Percentiles rank a stretch among this genome's conserved stretches.
Evolutionary conservation across 2,329 filamentous ascomycete species (phyloP).

Genomic region (Taxawa tesnikishii): DNA sequence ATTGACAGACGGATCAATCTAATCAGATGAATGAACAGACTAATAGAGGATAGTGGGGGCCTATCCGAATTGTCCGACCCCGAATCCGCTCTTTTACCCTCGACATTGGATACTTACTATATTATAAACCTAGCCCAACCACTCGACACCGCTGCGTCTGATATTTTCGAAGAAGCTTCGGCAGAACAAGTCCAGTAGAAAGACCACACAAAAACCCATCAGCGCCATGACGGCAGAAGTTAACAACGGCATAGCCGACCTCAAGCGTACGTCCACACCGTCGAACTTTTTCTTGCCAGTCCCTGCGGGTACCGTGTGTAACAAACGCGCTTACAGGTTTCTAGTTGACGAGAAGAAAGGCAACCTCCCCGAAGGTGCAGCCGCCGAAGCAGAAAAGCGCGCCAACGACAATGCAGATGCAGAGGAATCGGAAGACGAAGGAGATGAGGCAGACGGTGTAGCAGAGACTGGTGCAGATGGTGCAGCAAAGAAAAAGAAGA

Average conservation of each 20-base stretch:
- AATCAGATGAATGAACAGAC: too few species aligned
- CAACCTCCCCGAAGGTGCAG: constrained; percentile 7
- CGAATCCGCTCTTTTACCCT: too few species aligned
- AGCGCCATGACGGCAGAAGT: constrained; percentile 4
- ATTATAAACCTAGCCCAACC: constrained; percentile 1
- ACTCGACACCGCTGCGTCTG: too few species aligned
- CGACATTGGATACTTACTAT: constrained; percentile 5
- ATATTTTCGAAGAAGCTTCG: too few species aligned
- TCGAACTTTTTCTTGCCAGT: too few species aligned
- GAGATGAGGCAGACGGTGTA: constrained; percentile 24
- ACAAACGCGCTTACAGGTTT: too few species aligned
- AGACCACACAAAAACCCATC: too few species aligned
- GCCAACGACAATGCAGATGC: constrained; percentile 18
- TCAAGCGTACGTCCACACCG: constrained; percentile 5
- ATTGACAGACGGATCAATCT: too few species aligned
- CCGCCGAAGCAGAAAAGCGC: constrained; percentile 10
- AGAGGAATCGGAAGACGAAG: constrained; percentile 23
- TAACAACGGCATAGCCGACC: constrained; percentile 2
- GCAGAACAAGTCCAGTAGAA: too few species aligned
- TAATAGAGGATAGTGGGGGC: too few species aligned
- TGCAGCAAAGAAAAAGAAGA: constrained; percentile 33
- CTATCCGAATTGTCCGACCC: too few species aligned
- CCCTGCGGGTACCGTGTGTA: too few species aligned
- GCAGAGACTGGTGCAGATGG: constrained; percentile 18
- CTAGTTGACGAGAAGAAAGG: constrained; percentile 8